Evolutionary conservation across 805 yeast species (phyloP).

Genomic region (Sugiyamaella qingdaonensis): DNA sequence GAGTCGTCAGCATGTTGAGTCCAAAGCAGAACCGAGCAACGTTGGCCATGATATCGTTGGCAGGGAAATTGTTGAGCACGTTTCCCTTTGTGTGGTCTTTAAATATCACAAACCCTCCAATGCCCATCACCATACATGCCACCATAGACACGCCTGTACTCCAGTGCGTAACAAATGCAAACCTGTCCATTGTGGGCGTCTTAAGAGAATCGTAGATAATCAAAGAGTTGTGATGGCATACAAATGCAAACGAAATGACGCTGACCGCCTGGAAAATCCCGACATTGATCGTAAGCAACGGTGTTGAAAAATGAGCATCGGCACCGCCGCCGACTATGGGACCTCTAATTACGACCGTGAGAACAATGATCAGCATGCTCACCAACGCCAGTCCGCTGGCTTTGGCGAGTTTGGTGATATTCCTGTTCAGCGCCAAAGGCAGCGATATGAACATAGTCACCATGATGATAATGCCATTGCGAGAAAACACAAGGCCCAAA

Average conservation of each 20-base stretch:
- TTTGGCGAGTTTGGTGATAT: constrained; percentile 77
- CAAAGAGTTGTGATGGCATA: constrained; percentile 91
- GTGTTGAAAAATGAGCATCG: constrained; percentile 45
- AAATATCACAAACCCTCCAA: constrained; percentile 72
- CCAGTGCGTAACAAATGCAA: constrained; percentile 73
- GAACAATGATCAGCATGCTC: constrained; percentile 76
- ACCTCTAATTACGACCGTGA: constrained; percentile 69
- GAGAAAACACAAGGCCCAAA: constrained; percentile 49
- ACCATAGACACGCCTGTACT: constrained; percentile 78
- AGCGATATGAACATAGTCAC: constrained; percentile 71
- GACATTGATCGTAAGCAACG: constrained; percentile 47
- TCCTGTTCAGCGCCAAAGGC: constrained; percentile 75
- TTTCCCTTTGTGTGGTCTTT: constrained; percentile 81
- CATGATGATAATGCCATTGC: constrained; percentile 67
- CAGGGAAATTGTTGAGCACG: constrained; percentile 79
- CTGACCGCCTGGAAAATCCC: constrained; percentile 84
- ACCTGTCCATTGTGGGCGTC: constrained; percentile 70
- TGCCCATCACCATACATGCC: constrained; percentile 73
- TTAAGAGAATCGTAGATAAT: constrained; percentile 81
- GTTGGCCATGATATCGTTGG: constrained; percentile 68
- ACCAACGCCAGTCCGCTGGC: constrained; percentile 82
- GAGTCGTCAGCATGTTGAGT: constrained; percentile 84
- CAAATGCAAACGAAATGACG: constrained; percentile 93
- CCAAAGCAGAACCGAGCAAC: constrained; percentile 89
- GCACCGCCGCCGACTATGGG: constrained; percentile 47